Evolutionary conservation across 148 eudicot species (phyloP).

Genomic region (Cornus kousa): DNA sequence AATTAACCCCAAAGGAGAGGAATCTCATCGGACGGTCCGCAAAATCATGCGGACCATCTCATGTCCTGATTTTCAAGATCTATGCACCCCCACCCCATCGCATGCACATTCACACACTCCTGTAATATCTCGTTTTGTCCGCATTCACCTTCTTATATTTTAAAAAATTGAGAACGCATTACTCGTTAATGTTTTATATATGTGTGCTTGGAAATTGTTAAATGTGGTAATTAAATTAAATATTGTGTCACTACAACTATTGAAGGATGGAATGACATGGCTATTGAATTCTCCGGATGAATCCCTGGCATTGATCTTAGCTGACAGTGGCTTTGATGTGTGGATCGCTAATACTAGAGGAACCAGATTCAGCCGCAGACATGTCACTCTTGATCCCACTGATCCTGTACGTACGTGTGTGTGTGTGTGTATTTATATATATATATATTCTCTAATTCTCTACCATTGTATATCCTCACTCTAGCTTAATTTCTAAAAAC

Average conservation of each 20-base stretch:
- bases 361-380: constrained; percentile 49
- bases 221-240: background rate
- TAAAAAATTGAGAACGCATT: too few relatives aligned
- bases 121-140: too few relatives aligned
- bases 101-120: too few relatives aligned
- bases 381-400: constrained; percentile 31
- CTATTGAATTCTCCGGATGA: constrained; percentile 41
- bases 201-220: background rate
- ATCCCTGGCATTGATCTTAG: constrained; percentile 51
- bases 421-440: too few relatives aligned
- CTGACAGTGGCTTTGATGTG: constrained; percentile 56
- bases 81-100: background rate
- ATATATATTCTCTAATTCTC: too few relatives aligned
- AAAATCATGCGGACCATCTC: background rate
- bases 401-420: background rate
- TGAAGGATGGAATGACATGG: constrained; percentile 66
- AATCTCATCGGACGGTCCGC: background rate
- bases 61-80: background rate
- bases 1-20: background rate
- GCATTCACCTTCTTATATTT: background rate
- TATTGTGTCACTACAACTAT: background rate
- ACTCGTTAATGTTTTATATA: too few relatives aligned
- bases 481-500: too few relatives aligned
- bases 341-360: constrained; percentile 60
- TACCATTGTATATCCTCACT: too few relatives aligned